A percentile compares a stretch with the other conserved stretches of the same genome.
Evolutionary conservation across 108 stramenopile species (phyloP).

Genomic region (Pseudonitzschia pungens): DNA sequence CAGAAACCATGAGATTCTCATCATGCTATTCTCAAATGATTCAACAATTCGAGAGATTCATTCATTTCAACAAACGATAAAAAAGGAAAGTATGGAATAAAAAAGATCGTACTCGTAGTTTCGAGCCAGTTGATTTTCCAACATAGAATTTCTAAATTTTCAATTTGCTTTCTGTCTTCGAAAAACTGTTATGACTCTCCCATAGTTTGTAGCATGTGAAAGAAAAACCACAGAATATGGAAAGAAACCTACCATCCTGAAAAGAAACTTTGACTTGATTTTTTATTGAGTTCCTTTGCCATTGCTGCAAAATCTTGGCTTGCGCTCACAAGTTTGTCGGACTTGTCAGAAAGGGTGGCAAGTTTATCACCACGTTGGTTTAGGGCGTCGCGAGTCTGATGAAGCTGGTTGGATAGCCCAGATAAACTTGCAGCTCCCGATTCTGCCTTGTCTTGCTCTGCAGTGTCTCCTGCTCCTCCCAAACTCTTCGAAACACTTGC

Average conservation of each 20-base stretch:
- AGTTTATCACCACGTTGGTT: conserved; percentile 76
- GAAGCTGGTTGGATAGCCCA: conserved; percentile 33
- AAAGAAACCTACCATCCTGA: conserved; percentile 35
- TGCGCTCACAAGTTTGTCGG: conserved; percentile 67
- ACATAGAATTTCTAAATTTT: too few relatives aligned
- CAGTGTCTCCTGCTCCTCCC: conserved; percentile 37
- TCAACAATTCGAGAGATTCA: too few relatives aligned
- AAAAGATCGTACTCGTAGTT: too few relatives aligned
- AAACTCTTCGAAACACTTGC: conserved; percentile 38
- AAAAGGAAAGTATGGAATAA: too few relatives aligned
- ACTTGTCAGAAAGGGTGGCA: conserved; percentile 67
- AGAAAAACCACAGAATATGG: background rate
- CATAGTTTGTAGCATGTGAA: background rate
- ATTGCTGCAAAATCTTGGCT: conserved; percentile 79
- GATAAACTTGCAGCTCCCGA: conserved; percentile 21
- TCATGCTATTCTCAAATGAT: too few relatives aligned
- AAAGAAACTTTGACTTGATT: conserved; percentile 48
- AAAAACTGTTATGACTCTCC: background rate
- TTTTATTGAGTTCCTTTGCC: conserved; percentile 68
- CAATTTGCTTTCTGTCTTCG: background rate
- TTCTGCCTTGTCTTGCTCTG: too few relatives aligned
- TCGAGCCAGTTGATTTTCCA: too few relatives aligned
- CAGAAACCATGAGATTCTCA: too few relatives aligned
- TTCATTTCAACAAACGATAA: too few relatives aligned
- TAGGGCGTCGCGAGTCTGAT: conserved; percentile 66